A percentile compares a stretch with the other conserved stretches of the same genome.
Evolutionary conservation across 352 stramenopile genomes (phyloP).

Genomic region (Hyaloperonospora brassicae): DNA sequence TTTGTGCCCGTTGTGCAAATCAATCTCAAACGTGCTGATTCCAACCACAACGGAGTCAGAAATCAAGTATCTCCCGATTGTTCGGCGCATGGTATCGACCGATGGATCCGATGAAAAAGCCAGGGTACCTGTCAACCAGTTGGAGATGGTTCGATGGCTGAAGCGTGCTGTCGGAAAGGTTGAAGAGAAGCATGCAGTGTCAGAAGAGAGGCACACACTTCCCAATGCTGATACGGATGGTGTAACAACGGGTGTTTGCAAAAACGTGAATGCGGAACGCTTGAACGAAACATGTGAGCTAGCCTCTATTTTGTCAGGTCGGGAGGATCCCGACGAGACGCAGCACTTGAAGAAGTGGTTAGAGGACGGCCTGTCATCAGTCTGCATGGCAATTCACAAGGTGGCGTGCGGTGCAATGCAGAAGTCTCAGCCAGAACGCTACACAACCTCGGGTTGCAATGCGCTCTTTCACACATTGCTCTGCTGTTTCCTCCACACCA

Average conservation of each 20-base stretch:
- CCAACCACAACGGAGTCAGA: slow-evolving; percentile 65
- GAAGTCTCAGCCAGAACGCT: slow-evolving; percentile 74
- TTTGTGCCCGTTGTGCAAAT: slow-evolving; percentile 94
- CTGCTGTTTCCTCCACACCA: slow-evolving; percentile 59
- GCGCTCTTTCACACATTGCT: slow-evolving; percentile 75
- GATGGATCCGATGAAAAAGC: slow-evolving; percentile 13
- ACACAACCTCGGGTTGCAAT: slow-evolving; percentile 64
- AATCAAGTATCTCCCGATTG: slow-evolving; percentile 26
- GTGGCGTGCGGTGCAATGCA: slow-evolving; percentile 77
- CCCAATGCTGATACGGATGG: slow-evolving; percentile 1
- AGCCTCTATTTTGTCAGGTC: slow-evolving; percentile 6
- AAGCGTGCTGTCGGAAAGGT: slow-evolving; percentile 21
- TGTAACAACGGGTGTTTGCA: slow-evolving; percentile 12
- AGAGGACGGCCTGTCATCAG: slow-evolving; percentile 54
- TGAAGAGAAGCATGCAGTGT: background rate
- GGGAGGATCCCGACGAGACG: slow-evolving; percentile 14
- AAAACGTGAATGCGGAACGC: slow-evolving; percentile 17
- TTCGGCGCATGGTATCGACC: slow-evolving; percentile 13
- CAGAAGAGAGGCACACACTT: background rate
- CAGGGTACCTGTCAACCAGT: slow-evolving; percentile 13
- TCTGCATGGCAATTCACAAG: slow-evolving; percentile 83
- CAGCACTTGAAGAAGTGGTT: slow-evolving; percentile 45
- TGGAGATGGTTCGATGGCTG: slow-evolving; percentile 48
- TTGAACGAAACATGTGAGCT: slow-evolving; percentile 31
- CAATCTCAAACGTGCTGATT: slow-evolving; percentile 95